Evolutionary conservation across 257 asterid genomes (phyloP).

Genomic region (Pogostemon cablin): DNA sequence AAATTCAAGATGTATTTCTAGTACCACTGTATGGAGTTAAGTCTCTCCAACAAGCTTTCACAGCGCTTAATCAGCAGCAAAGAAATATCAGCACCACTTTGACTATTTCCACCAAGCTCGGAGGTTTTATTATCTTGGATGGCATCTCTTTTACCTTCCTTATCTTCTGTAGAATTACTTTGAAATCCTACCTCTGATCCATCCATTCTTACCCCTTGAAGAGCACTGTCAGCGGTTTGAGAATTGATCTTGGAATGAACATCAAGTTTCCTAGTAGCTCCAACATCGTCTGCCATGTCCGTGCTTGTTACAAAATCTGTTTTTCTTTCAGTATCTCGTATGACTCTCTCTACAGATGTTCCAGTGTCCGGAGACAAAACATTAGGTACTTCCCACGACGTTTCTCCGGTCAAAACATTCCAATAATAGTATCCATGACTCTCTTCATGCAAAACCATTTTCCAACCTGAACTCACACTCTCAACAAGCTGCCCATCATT

Average conservation of each 20-base stretch:
- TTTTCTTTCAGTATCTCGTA: conserved; percentile 40
- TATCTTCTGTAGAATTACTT: conserved; percentile 40
- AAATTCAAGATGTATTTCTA: not conserved
- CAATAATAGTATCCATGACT: conserved; percentile 89
- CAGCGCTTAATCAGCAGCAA: conserved; percentile 54
- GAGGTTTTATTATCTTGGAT: conserved; percentile 39
- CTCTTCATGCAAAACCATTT: conserved; percentile 88
- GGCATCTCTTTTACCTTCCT: conserved; percentile 37
- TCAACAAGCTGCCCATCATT: conserved; percentile 45
- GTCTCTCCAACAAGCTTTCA: conserved; percentile 61
- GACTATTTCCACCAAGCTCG: conserved; percentile 39
- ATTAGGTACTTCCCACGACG: conserved; percentile 94
- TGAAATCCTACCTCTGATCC: conserved; percentile 32
- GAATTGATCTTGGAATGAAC: conserved; percentile 33
- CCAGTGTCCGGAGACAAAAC: conserved; percentile 43
- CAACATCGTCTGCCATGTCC: conserved; percentile 24
- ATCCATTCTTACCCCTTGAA: conserved; percentile 32
- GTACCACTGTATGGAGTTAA: conserved; percentile 66
- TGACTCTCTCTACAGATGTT: conserved; percentile 40
- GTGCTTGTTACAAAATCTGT: conserved; percentile 21
- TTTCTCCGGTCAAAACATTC: conserved; percentile 89
- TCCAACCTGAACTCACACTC: conserved; percentile 71
- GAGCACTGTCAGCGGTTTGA: conserved; percentile 30
- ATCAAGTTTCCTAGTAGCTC: conserved; percentile 36
- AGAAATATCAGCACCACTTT: conserved; percentile 43